Conservation (phyloP, 257 asterid genomes). For the Henckelia pumila region DNA sequence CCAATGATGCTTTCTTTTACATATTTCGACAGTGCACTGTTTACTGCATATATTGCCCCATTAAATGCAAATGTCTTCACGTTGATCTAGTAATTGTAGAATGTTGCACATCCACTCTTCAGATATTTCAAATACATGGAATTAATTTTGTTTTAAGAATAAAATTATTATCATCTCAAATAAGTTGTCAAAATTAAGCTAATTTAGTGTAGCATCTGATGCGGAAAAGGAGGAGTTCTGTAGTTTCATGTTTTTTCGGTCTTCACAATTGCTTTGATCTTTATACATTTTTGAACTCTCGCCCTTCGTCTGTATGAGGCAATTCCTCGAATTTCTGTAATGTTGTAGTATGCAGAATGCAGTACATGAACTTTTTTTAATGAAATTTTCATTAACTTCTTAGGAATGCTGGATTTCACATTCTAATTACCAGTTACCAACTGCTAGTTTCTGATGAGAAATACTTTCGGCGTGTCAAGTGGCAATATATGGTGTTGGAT, state of each 20-base stretch:
- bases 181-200: neutral
- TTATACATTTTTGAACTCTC: neutral
- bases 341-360: constrained; percentile 7
- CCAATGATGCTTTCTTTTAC: neutral
- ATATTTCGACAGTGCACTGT: neutral
- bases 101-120: neutral
- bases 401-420: constrained; percentile 98
- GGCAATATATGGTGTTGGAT: constrained; percentile 99
- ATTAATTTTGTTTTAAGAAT: constrained; percentile 2
- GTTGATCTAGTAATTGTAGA: constrained; percentile 5
- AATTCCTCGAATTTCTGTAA: constrained; percentile 4
- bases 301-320: neutral
- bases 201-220: neutral
- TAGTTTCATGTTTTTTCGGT: neutral
- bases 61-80: constrained; percentile 2
- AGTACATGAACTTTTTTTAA: constrained; percentile 17
- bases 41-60: neutral
- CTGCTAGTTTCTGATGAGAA: constrained; percentile 90
- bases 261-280: neutral
- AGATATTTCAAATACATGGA: neutral
- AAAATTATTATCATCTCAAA: neutral
- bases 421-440: constrained; percentile 95
- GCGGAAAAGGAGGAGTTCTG: neutral
- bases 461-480: constrained; percentile 87
- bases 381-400: constrained; percentile 23